Evolutionary conservation across 1,284 basidiomycete genomes (phyloP), one percentile per base, ranked within the genome.

Genomic region (Schizophyllum commune): DNA sequence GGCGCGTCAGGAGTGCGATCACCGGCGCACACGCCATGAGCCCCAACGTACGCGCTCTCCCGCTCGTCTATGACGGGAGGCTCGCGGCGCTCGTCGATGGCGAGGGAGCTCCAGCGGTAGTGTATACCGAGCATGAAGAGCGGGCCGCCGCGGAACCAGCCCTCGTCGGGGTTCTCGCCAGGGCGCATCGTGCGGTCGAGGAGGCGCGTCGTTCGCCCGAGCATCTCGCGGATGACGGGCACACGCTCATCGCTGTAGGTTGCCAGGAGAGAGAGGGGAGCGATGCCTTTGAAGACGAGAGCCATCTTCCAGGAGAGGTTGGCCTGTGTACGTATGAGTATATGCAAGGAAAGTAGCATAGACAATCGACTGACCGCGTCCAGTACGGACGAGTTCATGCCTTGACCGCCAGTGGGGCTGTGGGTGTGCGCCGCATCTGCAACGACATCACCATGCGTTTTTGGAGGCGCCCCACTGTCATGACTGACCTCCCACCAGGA

Each of bases 251-350:
- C 74, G 56, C 71, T 71, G 67, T 78, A 81, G 1, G 75, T 73
- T 15, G 73, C 68, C 15, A 82, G 73, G 2, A 81, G 67, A 13
- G 70, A 65, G 4, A 70, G 65, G 7, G 71, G 62, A 13, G 78
- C 72, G 27, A 72, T 65, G 7, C 73, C 71, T 58, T 75, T 75
- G 55, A 74, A 67, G 2, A 78, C 77, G 11, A 80, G 69, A 5
- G 77, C 75, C 19, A 82, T 70, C 66, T 83, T 82, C 79, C 80
- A 82, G 4, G 72, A 75, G 19, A 83, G 69, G 58, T 79, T 79
- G 60, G 72, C 71, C 63, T 65, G 51, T 3, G 22, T 5, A 51
- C 13, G 6, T 20, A 11, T 55, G 13, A 33, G 32, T 1, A 15
- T 39, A n/a, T 39, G 34, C 55, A 15, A 53, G 53, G 11, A 34